phyloP scores from a whole-genome alignment of 2,329 filamentous ascomycete genomes.

The Parasarocladium wereldwijsianum region DNA sequence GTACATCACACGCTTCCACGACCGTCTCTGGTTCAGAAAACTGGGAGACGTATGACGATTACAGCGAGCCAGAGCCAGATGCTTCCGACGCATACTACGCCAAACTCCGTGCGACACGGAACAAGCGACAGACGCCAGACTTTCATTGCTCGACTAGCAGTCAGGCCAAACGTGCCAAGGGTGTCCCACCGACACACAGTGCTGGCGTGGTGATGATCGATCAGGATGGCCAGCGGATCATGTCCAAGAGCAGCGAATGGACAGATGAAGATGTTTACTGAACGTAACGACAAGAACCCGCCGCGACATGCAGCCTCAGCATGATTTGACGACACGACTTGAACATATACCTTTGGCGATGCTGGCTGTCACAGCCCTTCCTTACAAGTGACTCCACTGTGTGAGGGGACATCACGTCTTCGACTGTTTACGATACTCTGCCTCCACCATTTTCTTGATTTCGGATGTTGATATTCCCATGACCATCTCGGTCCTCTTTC shows the following conservation, averaged over 20 bases:
- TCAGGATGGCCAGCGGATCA: slow-evolving; percentile 44
- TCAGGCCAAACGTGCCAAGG: slow-evolving; percentile 38
- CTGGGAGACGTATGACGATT: slow-evolving; percentile 93
- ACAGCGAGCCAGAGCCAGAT: slow-evolving; percentile 62
- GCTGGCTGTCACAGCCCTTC: too few species aligned
- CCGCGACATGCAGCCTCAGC: background rate
- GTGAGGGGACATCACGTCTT: too few species aligned
- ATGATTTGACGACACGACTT: slow-evolving; percentile 2
- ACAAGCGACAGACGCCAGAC: slow-evolving; percentile 47
- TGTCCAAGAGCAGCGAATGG: slow-evolving; percentile 52
- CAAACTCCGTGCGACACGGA: slow-evolving; percentile 52
- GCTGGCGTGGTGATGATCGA: slow-evolving; percentile 29
- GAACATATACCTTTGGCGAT: too few species aligned
- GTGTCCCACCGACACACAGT: slow-evolving; percentile 34
- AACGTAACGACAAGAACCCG: slow-evolving; percentile 7
- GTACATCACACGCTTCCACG: slow-evolving; percentile 60
- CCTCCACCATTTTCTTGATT: too few species aligned
- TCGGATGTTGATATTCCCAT: too few species aligned
- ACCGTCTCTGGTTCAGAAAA: slow-evolving; percentile 77
- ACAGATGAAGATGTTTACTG: slow-evolving; percentile 49
- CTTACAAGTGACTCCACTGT: too few species aligned
- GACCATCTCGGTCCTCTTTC: too few species aligned
- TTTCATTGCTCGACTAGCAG: slow-evolving; percentile 23
- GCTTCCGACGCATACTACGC: slow-evolving; percentile 67
- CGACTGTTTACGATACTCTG: too few species aligned